These are phyloP conservation scores for Clonostachys rhizophaga DNA, from an alignment of 2,329 filamentous ascomycete species.

Conservation along the genomic window DNA sequence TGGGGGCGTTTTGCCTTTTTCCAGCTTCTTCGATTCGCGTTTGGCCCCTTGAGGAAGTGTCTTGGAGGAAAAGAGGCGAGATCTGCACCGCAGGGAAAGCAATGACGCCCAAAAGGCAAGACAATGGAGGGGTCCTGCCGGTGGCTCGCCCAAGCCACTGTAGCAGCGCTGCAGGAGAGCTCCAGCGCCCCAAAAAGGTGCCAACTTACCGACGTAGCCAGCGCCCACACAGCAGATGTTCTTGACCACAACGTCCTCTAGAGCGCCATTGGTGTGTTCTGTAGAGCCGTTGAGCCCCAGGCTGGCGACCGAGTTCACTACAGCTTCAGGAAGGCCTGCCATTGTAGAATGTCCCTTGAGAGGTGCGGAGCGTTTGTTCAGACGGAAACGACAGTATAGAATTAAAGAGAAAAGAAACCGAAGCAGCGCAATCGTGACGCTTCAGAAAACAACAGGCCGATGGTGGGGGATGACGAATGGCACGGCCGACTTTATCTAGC, in stretches of 20 bases:
- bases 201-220: conserved; percentile 65
- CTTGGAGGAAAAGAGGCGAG: neutral
- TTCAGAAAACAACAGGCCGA: too few relatives aligned
- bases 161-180: too few relatives aligned
- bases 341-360: conserved; percentile 5
- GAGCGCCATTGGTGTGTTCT: conserved; percentile 18
- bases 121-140: neutral
- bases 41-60: neutral
- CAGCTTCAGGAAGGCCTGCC: conserved; percentile 11
- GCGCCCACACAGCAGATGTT: conserved; percentile 72
- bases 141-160: too few relatives aligned
- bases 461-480: too few relatives aligned
- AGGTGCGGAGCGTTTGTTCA: too few relatives aligned
- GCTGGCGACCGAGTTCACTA: conserved; percentile 20
- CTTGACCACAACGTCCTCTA: conserved; percentile 30
- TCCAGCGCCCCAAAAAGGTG: too few relatives aligned
- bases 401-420: too few relatives aligned
- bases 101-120: neutral
- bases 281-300: conserved; percentile 23
- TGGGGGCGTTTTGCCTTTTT: too few relatives aligned
- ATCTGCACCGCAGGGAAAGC: neutral
- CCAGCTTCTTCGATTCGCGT: too few relatives aligned
- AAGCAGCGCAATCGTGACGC: too few relatives aligned
- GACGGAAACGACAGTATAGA: too few relatives aligned
- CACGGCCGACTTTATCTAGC: too few relatives aligned